Evolutionary conservation across 352 stramenopile species (phyloP), one percentile per base, ranked within the genome.

Genomic region (Thalassiosira hispida): DNA sequence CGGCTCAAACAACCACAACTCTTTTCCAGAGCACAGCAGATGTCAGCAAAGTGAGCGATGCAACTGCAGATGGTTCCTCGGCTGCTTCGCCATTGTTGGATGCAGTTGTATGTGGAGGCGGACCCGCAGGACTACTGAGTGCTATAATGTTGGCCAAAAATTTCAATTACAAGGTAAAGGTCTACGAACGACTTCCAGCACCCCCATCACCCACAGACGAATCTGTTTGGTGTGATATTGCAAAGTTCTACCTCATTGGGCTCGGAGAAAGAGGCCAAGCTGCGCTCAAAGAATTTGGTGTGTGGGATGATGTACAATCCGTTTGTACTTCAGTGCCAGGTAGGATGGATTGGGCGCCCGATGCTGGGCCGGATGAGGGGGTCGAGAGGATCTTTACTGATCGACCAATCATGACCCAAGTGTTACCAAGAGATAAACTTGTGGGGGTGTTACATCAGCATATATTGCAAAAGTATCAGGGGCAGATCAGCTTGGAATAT

Each of bases 121-220:
- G 91, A 7, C 91, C 91, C 0, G 86, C 88, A 2, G 91, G 91
- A 22, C 64, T 95, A 14, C 64, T 92, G 0, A 84, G 73, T 16
- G 89, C 91, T 27, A 92, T 95, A 20, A 92, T 94, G 85, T 65
- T 95, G 2, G 85, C 89, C 6, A 51, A 85, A 64, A 79, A 64
- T 14, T 67, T 73, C 25, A 49, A 66, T 18, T 59, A 81, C 23
- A 89, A 90, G 31, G 84, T 95, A 31, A 77, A 72, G 18, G 74
- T 96, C 0, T 91, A 90, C 65, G 92, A 96, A 68, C 76, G 90
- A 7, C 80, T 94, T 0, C 40, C 51, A 0, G 47, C 83, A 59
- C 91, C 91, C 0, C 77, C 79, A 18, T 80, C 73, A 12, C 89
- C 90, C 0, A 79, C 77, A 0, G 82, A 93, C 61, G 77, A 84